These are phyloP conservation scores for Encephalitozoon cuniculi DNA, from an alignment of 371 early-diverging fungal species.

Conservation along the genomic window DNA sequence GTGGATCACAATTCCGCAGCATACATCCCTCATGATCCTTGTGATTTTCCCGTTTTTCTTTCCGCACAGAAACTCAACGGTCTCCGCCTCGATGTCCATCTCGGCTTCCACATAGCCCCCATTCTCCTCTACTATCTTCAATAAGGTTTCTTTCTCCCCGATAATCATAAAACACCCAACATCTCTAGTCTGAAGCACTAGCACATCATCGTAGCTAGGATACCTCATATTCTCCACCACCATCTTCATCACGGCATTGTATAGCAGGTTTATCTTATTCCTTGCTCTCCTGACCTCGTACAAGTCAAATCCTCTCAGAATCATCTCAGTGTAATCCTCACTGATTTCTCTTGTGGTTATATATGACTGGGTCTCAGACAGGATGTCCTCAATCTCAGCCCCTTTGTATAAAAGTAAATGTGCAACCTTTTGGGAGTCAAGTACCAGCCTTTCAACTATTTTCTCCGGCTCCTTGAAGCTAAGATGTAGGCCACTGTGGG, in stretches of 20 bases:
- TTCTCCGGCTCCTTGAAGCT: not conserved
- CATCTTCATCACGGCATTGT: not conserved
- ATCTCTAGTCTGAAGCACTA: not conserved
- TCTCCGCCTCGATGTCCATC: constrained; percentile 65
- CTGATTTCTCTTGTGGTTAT: not conserved
- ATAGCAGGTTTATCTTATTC: not conserved
- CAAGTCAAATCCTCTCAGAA: not conserved
- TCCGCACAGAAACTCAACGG: constrained; percentile 77
- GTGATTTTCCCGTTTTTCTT: constrained; percentile 85
- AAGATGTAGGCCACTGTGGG: not conserved
- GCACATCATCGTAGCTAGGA: not conserved
- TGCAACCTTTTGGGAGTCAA: constrained; percentile 27
- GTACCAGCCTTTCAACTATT: not conserved
- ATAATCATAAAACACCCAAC: not conserved
- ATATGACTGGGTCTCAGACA: constrained; percentile 29
- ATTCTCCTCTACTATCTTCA: constrained; percentile 5
- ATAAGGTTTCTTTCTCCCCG: constrained; percentile 1
- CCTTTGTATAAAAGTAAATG: constrained; percentile 32
- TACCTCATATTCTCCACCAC: not conserved
- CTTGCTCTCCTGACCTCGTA: not conserved
- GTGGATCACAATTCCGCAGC: constrained; percentile 60
- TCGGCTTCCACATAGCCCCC: not conserved
- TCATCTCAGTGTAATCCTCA: not conserved
- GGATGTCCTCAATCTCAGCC: constrained; percentile 37
- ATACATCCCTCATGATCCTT: constrained; percentile 72